Conservation (phyloP, 2,329 filamentous ascomycete species). For the Arthrinium puccinioides region DNA sequence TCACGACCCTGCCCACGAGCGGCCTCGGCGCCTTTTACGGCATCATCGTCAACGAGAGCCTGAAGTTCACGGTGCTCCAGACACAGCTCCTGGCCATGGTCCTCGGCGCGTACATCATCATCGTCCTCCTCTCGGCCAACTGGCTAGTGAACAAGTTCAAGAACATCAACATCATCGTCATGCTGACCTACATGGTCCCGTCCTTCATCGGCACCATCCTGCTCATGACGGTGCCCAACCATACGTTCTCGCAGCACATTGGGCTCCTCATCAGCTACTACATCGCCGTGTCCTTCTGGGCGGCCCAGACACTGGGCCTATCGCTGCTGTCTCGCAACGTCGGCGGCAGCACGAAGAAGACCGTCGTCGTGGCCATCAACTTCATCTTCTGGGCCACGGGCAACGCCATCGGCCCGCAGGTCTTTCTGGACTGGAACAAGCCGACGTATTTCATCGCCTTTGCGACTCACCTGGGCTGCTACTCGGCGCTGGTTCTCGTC, state of each 20-base stretch:
- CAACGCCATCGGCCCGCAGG: conserved; percentile 44
- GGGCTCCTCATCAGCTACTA: conserved; percentile 70
- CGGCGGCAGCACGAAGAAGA: conserved; percentile 68
- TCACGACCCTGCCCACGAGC: conserved; percentile 66
- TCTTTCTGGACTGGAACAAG: conserved; percentile 52
- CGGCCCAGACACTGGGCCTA: conserved; percentile 59
- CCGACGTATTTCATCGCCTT: conserved; percentile 66
- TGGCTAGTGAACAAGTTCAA: conserved; percentile 59
- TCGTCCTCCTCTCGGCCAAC: conserved; percentile 57
- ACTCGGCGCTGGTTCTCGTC: conserved; percentile 50
- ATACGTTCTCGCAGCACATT: conserved; percentile 48
- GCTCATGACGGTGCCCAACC: conserved; percentile 60
- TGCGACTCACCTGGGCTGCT: conserved; percentile 62
- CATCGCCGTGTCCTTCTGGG: conserved; percentile 72
- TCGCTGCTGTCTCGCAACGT: conserved; percentile 64
- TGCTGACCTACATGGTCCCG: conserved; percentile 60
- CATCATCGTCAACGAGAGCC: conserved; percentile 60
- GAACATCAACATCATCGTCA: conserved; percentile 58
- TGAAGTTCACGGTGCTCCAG: conserved; percentile 58
- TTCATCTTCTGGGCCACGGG: conserved; percentile 55
- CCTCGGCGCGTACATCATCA: conserved; percentile 65
- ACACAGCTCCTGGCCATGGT: conserved; percentile 73
- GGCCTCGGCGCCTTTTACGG: conserved; percentile 68
- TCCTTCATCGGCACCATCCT: conserved; percentile 67
- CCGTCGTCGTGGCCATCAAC: conserved; percentile 59